Base-by-base conservation (phyloP, 2,329 filamentous ascomycete species). In the Chrysoporthe cubensis region DNA sequence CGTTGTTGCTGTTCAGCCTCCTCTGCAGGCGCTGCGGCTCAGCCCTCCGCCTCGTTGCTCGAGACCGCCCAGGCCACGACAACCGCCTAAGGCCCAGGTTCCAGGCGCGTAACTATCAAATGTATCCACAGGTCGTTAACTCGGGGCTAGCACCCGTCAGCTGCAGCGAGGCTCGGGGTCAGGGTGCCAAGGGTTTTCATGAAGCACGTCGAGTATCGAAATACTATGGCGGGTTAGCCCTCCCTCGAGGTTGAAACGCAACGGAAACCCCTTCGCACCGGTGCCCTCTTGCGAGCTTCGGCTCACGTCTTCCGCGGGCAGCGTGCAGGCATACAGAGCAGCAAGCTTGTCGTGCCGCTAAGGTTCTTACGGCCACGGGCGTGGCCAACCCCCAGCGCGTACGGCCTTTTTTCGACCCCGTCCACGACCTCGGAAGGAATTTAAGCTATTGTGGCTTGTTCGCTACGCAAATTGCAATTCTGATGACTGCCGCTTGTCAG, bases 181-280 rank as follows among this genome's bases (percentile, higher is more conserved):
- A 50, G 9, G 26, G 26, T 32, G 37, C 32, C 34, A 57, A n/a
- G 32, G 4, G 11, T 54, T 54, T 16, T 54, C 21, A 21, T 62
- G 44, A 62, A 40, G 59, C 59, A 48, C 11, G 4, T 16, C 59
- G 32, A 18, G 59, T 62, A 18, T 62, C 44, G 43, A 37, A 40
- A 18, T 14, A 4, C 21, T 8, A 18, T 11, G 26, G 26, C 26
- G 26, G 26, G 26, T 26, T 26, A 16, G 4, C 7, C 60, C 2
- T 43, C 37, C 16, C 34, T 11, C 26, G 48, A 6, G 13, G 16
- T 37, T 65, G 66, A 68, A 68, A 68, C 66, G 14, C 48, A 62
- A 8, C 46, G 57, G 61, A 65, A 65, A 68, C 66, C 50, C 26
- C 56, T n/a, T 4, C n/a, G 59, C 32, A 50, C 14, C 16, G 11